Base-by-base conservation (phyloP, 257 asterid genomes). In the Anisodus acutangulus region DNA sequence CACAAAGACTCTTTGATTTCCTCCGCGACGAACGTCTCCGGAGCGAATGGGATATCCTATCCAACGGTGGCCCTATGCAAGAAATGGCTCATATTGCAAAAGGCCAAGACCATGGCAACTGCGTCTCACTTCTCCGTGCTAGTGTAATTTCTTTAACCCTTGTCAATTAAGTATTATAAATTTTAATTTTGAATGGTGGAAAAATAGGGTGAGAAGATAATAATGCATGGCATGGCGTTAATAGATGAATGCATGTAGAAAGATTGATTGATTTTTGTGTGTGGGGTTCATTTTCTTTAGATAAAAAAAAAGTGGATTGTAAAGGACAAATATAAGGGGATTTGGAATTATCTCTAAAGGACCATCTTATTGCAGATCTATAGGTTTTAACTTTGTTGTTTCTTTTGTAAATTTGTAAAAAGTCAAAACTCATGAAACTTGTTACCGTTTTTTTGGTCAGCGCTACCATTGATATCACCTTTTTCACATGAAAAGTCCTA, bases 31-130 rank as follows among this genome's bases (percentile, higher is more conserved):
- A 92, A 67, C 94, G 89, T 4, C 83, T 92, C 69, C 86, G 99
- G 82, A 93, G 98, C 79, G 95, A 92, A 87, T 95, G 99, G 99
- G 99, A 95, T 80, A 93, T 95, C 37, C 87, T 94, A 60, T 94
- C 99, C 83, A 92, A 94, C 37, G 97, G 98, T 6, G 99, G 97
- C 4, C 99, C 98, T 12, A 92, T 95, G 98, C 98, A 94, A 80
- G 98, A 95, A 66, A 92, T 95, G 96, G 93, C 96, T 16, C 97
- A 91, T 68, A 92, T 95, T 35, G 97, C 98, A 78, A 95, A 95
- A 86, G 98, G 98, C 47, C 97, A 89, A 85, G 97, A 93, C 79
- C 98, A 89, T 74, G 96, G 94, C 90, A 95, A 94, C 72, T 94
- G 95, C 41, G 98, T 94, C 79, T 93, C 99, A 8, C 96, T 95